A percentile compares a stretch with the other conserved stretches of the same genome.
Evolutionary conservation across 2,329 filamentous ascomycete species (phyloP).

Genomic region (Pseudodiploospora longispora): DNA sequence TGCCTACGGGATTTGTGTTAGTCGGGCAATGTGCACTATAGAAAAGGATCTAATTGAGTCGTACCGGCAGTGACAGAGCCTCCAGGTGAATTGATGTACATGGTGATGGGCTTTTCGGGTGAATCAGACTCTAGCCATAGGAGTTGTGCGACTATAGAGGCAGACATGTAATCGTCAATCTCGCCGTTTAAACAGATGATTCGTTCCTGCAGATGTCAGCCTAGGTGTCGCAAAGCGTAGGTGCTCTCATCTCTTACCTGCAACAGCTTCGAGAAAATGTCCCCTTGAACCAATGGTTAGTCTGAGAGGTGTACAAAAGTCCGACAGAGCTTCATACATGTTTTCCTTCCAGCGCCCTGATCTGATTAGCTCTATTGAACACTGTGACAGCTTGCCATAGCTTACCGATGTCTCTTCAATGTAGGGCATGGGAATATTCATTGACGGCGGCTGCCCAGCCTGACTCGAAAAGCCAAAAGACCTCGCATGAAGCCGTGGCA

Average conservation of each 20-base stretch:
- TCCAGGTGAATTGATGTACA: conserved; percentile 97
- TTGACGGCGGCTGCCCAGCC: conserved; percentile 19
- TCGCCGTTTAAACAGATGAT: conserved; percentile 90
- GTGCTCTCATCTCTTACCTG: conserved; percentile 42
- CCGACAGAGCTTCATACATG: conserved; percentile 45
- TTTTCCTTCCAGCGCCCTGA: conserved; percentile 69
- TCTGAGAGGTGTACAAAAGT: not conserved
- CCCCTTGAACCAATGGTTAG: conserved; percentile 43
- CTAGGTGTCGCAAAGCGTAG: no score
- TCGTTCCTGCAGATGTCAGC: conserved; percentile 55
- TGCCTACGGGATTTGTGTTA: conserved; percentile 29
- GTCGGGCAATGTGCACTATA: not conserved
- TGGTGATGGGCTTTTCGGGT: conserved; percentile 86
- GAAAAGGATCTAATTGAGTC: not conserved
- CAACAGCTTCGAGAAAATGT: conserved; percentile 73
- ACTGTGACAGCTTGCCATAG: conserved; percentile 2
- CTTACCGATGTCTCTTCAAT: conserved; percentile 40
- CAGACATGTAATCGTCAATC: conserved; percentile 83
- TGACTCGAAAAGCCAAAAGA: conserved; percentile 35
- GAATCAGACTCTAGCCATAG: conserved; percentile 97
- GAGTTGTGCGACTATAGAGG: conserved; percentile 90
- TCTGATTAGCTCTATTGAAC: conserved; percentile 17
- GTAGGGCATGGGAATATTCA: conserved; percentile 48
- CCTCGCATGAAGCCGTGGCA: conserved; percentile 28
- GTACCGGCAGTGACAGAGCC: conserved; percentile 71